A percentile compares a stretch with the other conserved stretches of the same genome.
phyloP scores from a whole-genome alignment of 2,329 filamentous ascomycete genomes.

The Hymenoscyphus linearis region DNA sequence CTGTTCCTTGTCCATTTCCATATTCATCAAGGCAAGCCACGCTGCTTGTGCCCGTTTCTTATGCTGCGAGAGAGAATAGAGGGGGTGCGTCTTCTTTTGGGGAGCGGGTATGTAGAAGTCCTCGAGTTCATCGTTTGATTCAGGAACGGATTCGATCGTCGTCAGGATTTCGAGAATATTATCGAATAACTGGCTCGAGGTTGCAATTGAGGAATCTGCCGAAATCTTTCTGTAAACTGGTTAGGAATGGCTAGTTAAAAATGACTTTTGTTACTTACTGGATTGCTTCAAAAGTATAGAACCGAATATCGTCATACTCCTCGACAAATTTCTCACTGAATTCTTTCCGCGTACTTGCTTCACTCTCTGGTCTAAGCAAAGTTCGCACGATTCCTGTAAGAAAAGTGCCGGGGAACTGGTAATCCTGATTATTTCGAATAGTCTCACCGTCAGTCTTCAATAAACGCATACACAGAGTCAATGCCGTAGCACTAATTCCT shows the following conservation, averaged over 20 bases:
- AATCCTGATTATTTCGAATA: constrained; percentile 54
- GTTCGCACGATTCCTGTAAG: constrained; percentile 60
- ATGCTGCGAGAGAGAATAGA: constrained; percentile 63
- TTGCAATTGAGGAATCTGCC: constrained; percentile 29
- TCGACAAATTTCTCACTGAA: constrained; percentile 76
- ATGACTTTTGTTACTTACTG: constrained; percentile 47
- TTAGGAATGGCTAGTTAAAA: constrained; percentile 10
- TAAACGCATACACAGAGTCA: constrained; percentile 78
- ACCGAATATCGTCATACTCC: constrained; percentile 78
- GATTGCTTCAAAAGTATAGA: constrained; percentile 71
- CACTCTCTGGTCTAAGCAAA: constrained; percentile 53
- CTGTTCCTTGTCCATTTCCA: constrained; percentile 63
- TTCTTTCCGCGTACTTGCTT: constrained; percentile 58
- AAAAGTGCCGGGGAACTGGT: constrained; percentile 63
- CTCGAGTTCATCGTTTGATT: constrained; percentile 58
- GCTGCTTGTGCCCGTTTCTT: constrained; percentile 79
- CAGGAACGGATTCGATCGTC: constrained; percentile 65
- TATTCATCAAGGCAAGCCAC: constrained; percentile 73
- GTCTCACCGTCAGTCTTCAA: constrained; percentile 72
- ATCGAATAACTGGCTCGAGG: constrained; percentile 39
- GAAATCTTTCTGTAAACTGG: constrained; percentile 32
- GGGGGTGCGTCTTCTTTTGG: constrained; percentile 60
- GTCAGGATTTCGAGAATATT: constrained; percentile 58
- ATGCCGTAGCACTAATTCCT: constrained; percentile 62
- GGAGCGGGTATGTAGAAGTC: constrained; percentile 63